phyloP scores from a whole-genome alignment of 2,329 filamentous ascomycete genomes.

The Neophaeococcomyces mojaviensis region DNA sequence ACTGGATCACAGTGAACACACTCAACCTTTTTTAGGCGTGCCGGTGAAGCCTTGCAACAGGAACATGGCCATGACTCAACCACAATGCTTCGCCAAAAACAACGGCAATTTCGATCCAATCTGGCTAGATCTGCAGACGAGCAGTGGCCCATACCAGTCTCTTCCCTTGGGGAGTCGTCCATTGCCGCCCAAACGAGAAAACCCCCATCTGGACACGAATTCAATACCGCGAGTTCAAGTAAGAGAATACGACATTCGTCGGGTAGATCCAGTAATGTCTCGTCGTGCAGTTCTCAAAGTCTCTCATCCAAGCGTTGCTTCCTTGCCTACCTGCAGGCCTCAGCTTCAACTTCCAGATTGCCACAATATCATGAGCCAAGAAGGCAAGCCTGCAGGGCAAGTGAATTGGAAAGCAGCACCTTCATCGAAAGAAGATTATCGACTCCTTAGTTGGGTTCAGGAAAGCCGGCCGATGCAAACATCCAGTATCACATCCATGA shows the following conservation, averaged over 20 bases:
- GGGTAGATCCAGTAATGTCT: not conserved
- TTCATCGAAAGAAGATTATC: constrained; percentile 19
- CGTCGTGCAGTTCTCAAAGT: not conserved
- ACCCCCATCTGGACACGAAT: not conserved
- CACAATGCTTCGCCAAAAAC: not conserved
- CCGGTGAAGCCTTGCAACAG: constrained; percentile 1
- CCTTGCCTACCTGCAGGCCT: not conserved
- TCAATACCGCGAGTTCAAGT: not conserved
- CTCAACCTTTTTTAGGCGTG: constrained; percentile 25
- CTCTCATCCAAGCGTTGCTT: not conserved
- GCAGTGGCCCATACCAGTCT: constrained; percentile 22
- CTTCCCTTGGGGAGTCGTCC: constrained; percentile 4
- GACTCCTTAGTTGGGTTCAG: constrained; percentile 21
- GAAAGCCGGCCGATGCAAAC: constrained; percentile 1
- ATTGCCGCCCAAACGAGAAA: not conserved
- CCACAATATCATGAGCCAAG: not conserved
- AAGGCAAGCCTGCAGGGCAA: not conserved
- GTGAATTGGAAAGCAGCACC: not conserved
- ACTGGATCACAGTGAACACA: too few species aligned
- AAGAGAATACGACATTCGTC: not conserved
- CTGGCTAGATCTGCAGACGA: constrained; percentile 22
- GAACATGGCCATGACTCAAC: not conserved
- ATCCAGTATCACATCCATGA: constrained; percentile 36
- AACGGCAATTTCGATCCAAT: not conserved
- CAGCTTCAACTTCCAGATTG: not conserved